Percentiles rank a stretch among this genome's conserved stretches.
Conservation (phyloP, 495 filamentous ascomycete genomes). For the Evernia prunastri region DNA sequence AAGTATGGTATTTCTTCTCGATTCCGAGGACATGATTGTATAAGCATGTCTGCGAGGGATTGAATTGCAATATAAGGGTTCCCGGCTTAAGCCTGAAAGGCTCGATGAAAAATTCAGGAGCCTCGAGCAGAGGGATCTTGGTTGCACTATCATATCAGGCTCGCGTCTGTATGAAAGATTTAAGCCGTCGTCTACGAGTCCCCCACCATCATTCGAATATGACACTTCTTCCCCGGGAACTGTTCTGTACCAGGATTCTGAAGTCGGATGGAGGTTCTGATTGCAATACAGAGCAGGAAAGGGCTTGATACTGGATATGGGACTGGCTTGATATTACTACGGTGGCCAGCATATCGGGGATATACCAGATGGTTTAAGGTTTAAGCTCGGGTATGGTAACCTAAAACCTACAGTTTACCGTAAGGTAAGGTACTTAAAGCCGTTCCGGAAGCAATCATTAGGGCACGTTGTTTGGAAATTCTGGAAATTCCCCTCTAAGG, state of each 20-base stretch:
- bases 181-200: not conserved
- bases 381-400: too few relatives aligned
- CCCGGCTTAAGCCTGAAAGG: not conserved
- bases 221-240: not conserved
- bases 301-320: too few relatives aligned
- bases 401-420: too few relatives aligned
- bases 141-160: conserved; percentile 6
- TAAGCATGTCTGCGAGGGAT: not conserved
- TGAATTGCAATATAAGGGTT: not conserved
- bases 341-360: not conserved
- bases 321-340: not conserved
- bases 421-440: too few relatives aligned
- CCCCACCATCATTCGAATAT: not conserved
- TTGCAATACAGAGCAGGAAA: not conserved
- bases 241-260: not conserved
- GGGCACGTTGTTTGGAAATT: too few relatives aligned
- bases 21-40: not conserved
- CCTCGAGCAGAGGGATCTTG: not conserved
- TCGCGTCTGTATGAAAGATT: not conserved
- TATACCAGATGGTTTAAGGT: too few relatives aligned
- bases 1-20: not conserved
- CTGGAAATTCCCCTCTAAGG: too few relatives aligned
- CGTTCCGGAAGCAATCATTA: too few relatives aligned
- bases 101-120: not conserved
- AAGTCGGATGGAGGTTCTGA: not conserved